Percentiles rank a stretch among this genome's conserved stretches.
Evolutionary conservation across 2,329 filamentous ascomycete genomes (phyloP).

Genomic region (Botrytis byssoidea): DNA sequence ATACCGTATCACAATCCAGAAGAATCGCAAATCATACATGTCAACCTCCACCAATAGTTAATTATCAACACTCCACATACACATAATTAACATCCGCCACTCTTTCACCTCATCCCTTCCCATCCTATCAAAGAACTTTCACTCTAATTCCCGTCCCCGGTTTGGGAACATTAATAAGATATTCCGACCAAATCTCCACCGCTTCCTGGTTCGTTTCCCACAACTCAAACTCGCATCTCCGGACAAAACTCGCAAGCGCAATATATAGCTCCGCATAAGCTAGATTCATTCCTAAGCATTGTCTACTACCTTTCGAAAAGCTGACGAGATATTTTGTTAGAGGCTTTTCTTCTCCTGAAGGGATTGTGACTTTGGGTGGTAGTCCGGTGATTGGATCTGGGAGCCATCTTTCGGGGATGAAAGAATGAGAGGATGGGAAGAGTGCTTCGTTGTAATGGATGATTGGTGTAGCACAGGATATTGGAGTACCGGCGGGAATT

Average conservation of each 20-base stretch:
- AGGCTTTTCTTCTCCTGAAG: conserved; percentile 6
- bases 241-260: conserved; percentile 10
- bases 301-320: conserved; percentile 45
- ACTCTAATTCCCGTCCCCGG: conserved; percentile 12
- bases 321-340: conserved; percentile 41
- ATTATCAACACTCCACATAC: not conserved
- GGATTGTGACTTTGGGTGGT: conserved; percentile 3
- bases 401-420: conserved; percentile 46
- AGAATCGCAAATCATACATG: not conserved
- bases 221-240: conserved; percentile 12
- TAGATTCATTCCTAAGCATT: conserved; percentile 43
- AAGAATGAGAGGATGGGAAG: conserved; percentile 43
- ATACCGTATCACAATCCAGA: not conserved
- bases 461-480: conserved; percentile 43
- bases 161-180: not conserved
- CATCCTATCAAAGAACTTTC: conserved; percentile 6
- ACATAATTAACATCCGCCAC: not conserved
- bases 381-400: conserved; percentile 27
- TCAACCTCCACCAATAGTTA: not conserved
- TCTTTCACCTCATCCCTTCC: not conserved
- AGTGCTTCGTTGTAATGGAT: conserved; percentile 44
- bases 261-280: conserved; percentile 22
- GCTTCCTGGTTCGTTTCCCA: conserved; percentile 14
- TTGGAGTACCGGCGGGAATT: conserved; percentile 39
- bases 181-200: conserved; percentile 13